Conservation (phyloP, 2,329 filamentous ascomycete species). For the Diplocarpon rosae region DNA sequence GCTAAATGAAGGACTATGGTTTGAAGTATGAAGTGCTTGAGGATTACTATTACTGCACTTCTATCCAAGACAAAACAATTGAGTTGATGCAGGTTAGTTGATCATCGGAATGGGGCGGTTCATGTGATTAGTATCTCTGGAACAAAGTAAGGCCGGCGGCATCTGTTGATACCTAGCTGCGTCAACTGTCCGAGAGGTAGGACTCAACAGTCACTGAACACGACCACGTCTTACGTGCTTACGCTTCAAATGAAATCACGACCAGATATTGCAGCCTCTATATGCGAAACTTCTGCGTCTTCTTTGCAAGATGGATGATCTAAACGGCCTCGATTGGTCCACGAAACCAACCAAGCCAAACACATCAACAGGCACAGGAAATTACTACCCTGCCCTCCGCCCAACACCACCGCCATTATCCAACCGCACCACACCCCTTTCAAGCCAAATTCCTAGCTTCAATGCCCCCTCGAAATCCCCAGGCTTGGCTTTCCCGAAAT, state of each 20-base stretch:
- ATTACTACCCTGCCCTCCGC: slow-evolving; percentile 39
- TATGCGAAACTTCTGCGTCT: slow-evolving; percentile 7
- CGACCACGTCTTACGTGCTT: not conserved
- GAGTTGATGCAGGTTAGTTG: too few relatives aligned
- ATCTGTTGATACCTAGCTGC: too few relatives aligned
- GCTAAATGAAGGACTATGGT: not conserved
- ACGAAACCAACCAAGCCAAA: slow-evolving; percentile 26
- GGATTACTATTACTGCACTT: too few relatives aligned
- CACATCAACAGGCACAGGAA: slow-evolving; percentile 31
- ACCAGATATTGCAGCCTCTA: slow-evolving; percentile 3
- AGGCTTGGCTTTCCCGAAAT: slow-evolving; percentile 32
- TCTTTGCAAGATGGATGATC: slow-evolving; percentile 44
- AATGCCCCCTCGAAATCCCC: slow-evolving; percentile 21
- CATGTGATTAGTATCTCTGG: too few relatives aligned
- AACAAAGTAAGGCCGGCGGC: too few relatives aligned
- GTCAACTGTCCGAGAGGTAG: too few relatives aligned
- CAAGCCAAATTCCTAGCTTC: slow-evolving; percentile 30
- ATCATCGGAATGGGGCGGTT: too few relatives aligned
- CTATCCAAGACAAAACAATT: too few relatives aligned
- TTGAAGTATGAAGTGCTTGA: too few relatives aligned
- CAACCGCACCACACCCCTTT: slow-evolving; percentile 44
- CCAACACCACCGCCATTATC: slow-evolving; percentile 39
- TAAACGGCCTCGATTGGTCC: slow-evolving; percentile 50
- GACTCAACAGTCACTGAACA: too few relatives aligned
- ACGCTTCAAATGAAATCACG: slow-evolving; percentile 13